phyloP scores from a whole-genome alignment of 1,139 yeast species.

The Magnusiomyces tetraspermus region DNA sequence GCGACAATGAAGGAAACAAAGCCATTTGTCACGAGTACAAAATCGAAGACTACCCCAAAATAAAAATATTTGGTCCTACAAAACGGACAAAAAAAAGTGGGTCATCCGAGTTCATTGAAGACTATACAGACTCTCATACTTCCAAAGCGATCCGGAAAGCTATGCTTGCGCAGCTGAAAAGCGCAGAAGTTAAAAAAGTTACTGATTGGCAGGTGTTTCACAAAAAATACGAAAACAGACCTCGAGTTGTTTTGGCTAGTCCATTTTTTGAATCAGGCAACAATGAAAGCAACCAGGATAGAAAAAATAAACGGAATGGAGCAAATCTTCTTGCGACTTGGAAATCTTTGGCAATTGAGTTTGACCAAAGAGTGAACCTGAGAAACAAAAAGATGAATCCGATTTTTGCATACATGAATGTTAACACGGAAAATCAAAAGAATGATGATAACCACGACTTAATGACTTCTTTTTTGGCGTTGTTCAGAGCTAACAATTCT shows the following conservation, averaged over 20 bases:
- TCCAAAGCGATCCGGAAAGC: constrained; percentile 47
- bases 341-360: constrained; percentile 71
- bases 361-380: constrained; percentile 24
- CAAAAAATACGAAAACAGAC: constrained; percentile 14
- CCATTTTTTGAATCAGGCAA: no score
- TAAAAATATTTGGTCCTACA: constrained; percentile 59
- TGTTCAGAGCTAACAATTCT: constrained; percentile 22
- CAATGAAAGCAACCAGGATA: no score
- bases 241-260: constrained; percentile 26
- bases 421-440: background rate
- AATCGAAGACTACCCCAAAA: constrained; percentile 71
- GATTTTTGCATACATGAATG: background rate
- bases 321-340: no score
- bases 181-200: constrained; percentile 7
- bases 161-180: constrained; percentile 6
- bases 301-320: no score
- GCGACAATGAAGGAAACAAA: constrained; percentile 63
- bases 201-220: constrained; percentile 8
- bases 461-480: constrained; percentile 21
- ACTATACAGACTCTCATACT: constrained; percentile 60
- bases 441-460: no score
- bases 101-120: constrained; percentile 43
- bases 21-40: constrained; percentile 56
- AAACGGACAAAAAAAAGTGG: constrained; percentile 15
- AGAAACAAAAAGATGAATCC: constrained; percentile 1